Percentiles rank a stretch among this genome's conserved stretches.
Conservation (phyloP, 2,329 filamentous ascomycete species). For the Pyrenochaeta sp. region DNA sequence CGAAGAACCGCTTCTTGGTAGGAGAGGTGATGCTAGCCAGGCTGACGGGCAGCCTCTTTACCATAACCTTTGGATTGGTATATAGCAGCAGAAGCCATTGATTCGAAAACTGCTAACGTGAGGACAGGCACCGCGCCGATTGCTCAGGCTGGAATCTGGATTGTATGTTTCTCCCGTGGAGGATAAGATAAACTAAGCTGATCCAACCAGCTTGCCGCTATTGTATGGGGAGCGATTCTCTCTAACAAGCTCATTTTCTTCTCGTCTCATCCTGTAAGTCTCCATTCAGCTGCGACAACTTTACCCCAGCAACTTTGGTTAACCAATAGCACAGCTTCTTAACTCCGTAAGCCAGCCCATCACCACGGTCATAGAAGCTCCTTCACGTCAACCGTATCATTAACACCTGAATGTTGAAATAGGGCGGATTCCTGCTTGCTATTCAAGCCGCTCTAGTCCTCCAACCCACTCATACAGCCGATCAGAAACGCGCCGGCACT, state of each 20-base stretch:
- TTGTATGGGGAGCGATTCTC: conserved; percentile 82
- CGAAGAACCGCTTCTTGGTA: conserved; percentile 74
- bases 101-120: conserved; percentile 1
- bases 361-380: conserved; percentile 11
- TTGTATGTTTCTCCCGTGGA: conserved; percentile 57
- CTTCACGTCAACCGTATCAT: conserved; percentile 21
- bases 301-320: conserved; percentile 4
- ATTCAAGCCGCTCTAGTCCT: conserved; percentile 83
- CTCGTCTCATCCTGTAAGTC: conserved; percentile 82
- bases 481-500: conserved; percentile 73
- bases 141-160: conserved; percentile 78
- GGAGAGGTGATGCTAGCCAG: conserved; percentile 77
- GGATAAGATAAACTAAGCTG: conserved; percentile 7
- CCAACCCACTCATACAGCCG: conserved; percentile 81
- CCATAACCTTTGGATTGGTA: conserved; percentile 79
- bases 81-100: conserved; percentile 33
- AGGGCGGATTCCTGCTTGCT: conserved; percentile 74
- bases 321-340: conserved; percentile 52
- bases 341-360: conserved; percentile 53
- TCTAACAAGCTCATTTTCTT: conserved; percentile 77
- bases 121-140: conserved; percentile 78
- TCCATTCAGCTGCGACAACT: not conserved
- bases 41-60: conserved; percentile 67
- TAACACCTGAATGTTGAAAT: conserved; percentile 16
- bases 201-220: conserved; percentile 65